Percentiles rank a stretch among this genome's conserved stretches.
Evolutionary conservation across 2,329 filamentous ascomycete species (phyloP).

Genomic region (Drechslerella stenobrocha): DNA sequence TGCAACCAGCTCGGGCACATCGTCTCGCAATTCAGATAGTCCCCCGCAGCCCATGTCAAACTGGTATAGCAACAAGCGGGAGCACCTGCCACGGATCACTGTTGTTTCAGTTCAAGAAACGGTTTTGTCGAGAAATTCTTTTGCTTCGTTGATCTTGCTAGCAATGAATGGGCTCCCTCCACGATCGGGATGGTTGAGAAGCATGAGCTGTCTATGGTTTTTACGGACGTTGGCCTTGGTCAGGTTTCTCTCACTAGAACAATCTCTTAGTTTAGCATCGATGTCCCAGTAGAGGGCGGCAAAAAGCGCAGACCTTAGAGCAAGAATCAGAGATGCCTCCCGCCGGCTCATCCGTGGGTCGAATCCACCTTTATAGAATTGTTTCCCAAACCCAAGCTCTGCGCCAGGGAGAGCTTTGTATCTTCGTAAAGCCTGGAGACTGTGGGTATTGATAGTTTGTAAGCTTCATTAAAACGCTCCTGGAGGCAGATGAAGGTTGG

Average conservation of each 20-base stretch:
- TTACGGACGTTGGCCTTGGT: constrained; percentile 95
- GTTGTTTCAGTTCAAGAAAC: constrained; percentile 45
- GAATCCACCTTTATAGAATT: constrained; percentile 99
- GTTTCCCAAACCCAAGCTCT: constrained; percentile 74
- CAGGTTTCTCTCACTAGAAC: constrained; percentile 81
- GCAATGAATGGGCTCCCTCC: constrained; percentile 95
- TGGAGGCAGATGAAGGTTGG: constrained; percentile 2
- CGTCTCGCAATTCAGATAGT: no score
- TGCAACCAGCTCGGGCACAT: no score
- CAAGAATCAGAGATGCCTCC: constrained; percentile 87
- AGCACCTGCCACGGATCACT: background rate
- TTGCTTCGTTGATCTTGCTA: constrained; percentile 98
- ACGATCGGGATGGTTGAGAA: constrained; percentile 95
- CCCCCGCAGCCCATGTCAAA: no score
- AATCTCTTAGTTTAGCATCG: constrained; percentile 4
- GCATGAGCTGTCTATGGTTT: constrained; percentile 92
- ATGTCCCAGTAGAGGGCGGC: no score
- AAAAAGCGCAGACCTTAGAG: constrained; percentile 68
- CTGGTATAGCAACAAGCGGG: no score
- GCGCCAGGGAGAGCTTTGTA: constrained; percentile 68
- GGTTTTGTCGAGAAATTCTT: constrained; percentile 88
- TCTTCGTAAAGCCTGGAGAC: constrained; percentile 82
- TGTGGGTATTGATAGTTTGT: constrained; percentile 4
- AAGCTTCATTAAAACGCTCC: background rate
- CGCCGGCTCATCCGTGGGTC: constrained; percentile 90